Conservation (phyloP, 352 stramenopile genomes). For the Pythium brassicae region DNA sequence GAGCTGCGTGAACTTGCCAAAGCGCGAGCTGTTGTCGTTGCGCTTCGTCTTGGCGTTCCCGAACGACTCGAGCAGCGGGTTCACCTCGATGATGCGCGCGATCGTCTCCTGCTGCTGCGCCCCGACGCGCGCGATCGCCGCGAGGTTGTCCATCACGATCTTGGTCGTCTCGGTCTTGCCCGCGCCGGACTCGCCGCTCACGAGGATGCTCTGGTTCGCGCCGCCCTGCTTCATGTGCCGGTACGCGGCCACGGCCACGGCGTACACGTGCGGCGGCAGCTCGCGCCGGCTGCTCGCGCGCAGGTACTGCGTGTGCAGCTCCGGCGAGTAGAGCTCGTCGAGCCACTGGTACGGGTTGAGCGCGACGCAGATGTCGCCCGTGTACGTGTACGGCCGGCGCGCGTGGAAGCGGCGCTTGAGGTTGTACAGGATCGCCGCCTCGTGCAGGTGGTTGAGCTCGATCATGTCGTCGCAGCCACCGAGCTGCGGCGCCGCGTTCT, state of each 20-base stretch:
- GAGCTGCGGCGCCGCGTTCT: slow-evolving; percentile 32
- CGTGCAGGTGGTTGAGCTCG: slow-evolving; percentile 83
- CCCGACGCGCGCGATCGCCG: slow-evolving; percentile 49
- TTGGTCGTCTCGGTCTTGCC: slow-evolving; percentile 95
- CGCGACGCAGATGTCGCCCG: slow-evolving; percentile 95
- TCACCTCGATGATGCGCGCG: slow-evolving; percentile 93
- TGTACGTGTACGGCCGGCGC: slow-evolving; percentile 92
- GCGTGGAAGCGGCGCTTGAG: slow-evolving; percentile 74
- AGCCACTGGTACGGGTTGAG: slow-evolving; percentile 95
- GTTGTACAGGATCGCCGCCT: slow-evolving; percentile 89
- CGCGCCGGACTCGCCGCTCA: slow-evolving; percentile 84
- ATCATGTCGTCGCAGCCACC: slow-evolving; percentile 71
- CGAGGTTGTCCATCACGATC: slow-evolving; percentile 86
- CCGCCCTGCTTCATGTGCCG: slow-evolving; percentile 48
- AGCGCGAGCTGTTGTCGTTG: slow-evolving; percentile 96
- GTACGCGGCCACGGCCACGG: slow-evolving; percentile 62
- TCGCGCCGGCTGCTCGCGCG: slow-evolving; percentile 29
- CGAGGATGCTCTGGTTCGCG: slow-evolving; percentile 83
- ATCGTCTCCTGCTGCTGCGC: slow-evolving; percentile 55
- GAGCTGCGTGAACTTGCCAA: slow-evolving; percentile 97
- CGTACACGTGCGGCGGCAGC: slow-evolving; percentile 71
- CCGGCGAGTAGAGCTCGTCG: slow-evolving; percentile 66
- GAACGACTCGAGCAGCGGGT: slow-evolving; percentile 98
- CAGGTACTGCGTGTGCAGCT: slow-evolving; percentile 69
- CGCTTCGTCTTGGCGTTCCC: slow-evolving; percentile 96